Base-by-base conservation (phyloP, 768 basidiomycete genomes). In the Rhodotorula babjevae region DNA sequence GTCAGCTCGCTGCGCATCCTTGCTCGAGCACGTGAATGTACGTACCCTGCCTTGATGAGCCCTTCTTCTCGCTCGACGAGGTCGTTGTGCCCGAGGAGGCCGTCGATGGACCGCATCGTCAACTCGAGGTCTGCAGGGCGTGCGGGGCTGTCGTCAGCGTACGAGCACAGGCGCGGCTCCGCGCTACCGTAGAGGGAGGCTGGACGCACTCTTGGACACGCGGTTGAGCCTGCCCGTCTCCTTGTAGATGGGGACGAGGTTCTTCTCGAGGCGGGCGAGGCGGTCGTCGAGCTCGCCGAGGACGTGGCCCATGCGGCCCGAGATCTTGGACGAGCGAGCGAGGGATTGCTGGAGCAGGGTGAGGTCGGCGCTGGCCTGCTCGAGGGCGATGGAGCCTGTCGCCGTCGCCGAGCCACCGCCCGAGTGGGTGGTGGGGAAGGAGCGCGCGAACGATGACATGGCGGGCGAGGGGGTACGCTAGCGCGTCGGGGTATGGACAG, bases 221-320 rank as follows among this genome's bases (percentile, higher is more conserved):
- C 76, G 62, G 4, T 65, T 72, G 27, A 79, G 60, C 47, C 63
- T 70, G 19, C 71, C 71, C 23, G 77, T 78, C 68, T 72, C 65
- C 21, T 65, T 68, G 73, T 79, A 77, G 61, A 79, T 79, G 58
- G 77, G 75, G 18, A 76, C 73, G 21, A 79, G 59, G 53, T 63
- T 62, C 68, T 76, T 76, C 40, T 79, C 78, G 15, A 79, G 63
- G 19, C 72, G 55, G 10, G 77, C 76, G 25, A 79, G 67, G 27
- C 78, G 50, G 60, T 78, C 77, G 65, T 79, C 78, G 47, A 79
- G 72, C 21, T 70, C 57, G 21, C 68, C 65, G 25, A 79, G 57
- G 42, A 71, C 59, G 18, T 52, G n/a, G 21, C 73, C 65, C 74
- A 77, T 77, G 15, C 71, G 61, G 60, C 71, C 66, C 49, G 72